Conservation (phyloP, 495 filamentous ascomycete species). For the Penicillium atrosanguineum region DNA sequence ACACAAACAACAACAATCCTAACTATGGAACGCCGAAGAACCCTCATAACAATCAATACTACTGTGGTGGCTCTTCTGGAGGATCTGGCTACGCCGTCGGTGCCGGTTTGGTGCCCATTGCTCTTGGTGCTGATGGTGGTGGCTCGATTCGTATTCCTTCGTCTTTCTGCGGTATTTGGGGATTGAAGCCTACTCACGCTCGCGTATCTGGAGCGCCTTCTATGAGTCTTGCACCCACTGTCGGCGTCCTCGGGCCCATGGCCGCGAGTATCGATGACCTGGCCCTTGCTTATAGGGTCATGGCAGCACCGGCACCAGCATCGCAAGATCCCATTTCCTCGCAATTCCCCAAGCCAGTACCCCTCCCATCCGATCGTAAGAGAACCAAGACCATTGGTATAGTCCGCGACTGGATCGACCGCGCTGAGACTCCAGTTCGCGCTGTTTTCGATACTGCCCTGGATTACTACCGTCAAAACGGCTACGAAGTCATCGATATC, state of each 20-base stretch:
- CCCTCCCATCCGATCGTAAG: slow-evolving; percentile 18
- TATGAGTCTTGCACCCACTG: slow-evolving; percentile 56
- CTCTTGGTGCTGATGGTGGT: slow-evolving; percentile 82
- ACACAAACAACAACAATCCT: slow-evolving; percentile 83
- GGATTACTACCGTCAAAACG: slow-evolving; percentile 55
- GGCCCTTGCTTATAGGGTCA: slow-evolving; percentile 74
- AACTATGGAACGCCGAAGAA: slow-evolving; percentile 78
- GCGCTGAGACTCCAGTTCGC: slow-evolving; percentile 61
- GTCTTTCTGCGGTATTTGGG: slow-evolving; percentile 82
- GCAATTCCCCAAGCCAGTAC: slow-evolving; percentile 48
- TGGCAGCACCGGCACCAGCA: slow-evolving; percentile 67
- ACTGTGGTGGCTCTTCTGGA: slow-evolving; percentile 85
- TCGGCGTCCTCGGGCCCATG: slow-evolving; percentile 73
- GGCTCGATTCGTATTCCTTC: slow-evolving; percentile 82
- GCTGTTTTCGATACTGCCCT: slow-evolving; percentile 59
- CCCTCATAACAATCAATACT: slow-evolving; percentile 76
- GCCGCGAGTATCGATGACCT: slow-evolving; percentile 76
- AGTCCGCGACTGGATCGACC: slow-evolving; percentile 70
- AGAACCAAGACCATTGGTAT: slow-evolving; percentile 62
- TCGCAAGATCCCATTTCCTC: slow-evolving; percentile 44
- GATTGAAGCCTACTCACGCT: slow-evolving; percentile 79
- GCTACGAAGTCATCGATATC: slow-evolving; percentile 72
- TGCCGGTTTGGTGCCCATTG: slow-evolving; percentile 75
- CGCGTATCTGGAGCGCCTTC: slow-evolving; percentile 67
- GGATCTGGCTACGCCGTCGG: slow-evolving; percentile 77